phyloP scores from a whole-genome alignment of 495 filamentous ascomycete species.

The Friedmanniomyces simplex region DNA sequence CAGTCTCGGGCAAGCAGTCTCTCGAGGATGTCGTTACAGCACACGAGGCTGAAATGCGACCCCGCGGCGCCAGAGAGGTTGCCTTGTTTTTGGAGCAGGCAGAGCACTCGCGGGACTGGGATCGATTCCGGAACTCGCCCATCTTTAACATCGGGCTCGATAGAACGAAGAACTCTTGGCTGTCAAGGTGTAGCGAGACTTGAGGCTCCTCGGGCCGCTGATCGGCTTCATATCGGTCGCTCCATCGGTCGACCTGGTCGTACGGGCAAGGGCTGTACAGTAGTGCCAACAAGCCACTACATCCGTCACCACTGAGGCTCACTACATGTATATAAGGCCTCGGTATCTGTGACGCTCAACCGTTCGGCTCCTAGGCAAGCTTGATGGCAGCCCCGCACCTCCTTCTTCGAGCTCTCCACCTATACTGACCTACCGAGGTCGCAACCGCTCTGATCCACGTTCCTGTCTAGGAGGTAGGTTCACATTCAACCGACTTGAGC shows the following conservation, averaged over 20 bases:
- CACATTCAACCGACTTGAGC: too few species aligned
- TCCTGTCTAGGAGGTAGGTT: too few species aligned
- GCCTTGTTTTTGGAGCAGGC: neutral
- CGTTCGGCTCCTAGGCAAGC: neutral
- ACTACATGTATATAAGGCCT: too few species aligned
- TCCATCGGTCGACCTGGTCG: too few species aligned
- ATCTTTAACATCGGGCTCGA: neutral
- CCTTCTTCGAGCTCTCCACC: neutral
- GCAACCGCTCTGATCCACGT: neutral
- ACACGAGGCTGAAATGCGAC: constrained; percentile 4
- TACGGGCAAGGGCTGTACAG: too few species aligned
- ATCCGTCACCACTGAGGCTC: too few species aligned
- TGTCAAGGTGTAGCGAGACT: neutral
- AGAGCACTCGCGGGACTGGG: neutral
- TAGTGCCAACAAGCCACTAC: too few species aligned
- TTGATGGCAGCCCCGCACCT: neutral
- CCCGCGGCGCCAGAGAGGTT: constrained; percentile 4
- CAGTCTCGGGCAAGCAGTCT: neutral
- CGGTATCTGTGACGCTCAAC: too few species aligned
- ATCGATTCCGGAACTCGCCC: neutral
- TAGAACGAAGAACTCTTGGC: neutral
- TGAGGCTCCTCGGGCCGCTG: too few species aligned
- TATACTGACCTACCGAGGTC: neutral
- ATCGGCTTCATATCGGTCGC: too few species aligned
- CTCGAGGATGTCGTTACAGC: neutral